A percentile compares a stretch with the other conserved stretches of the same genome.
Evolutionary conservation across 371 early-diverging fungal genomes (phyloP).

Genomic region (Apophysomyces sp.): DNA sequence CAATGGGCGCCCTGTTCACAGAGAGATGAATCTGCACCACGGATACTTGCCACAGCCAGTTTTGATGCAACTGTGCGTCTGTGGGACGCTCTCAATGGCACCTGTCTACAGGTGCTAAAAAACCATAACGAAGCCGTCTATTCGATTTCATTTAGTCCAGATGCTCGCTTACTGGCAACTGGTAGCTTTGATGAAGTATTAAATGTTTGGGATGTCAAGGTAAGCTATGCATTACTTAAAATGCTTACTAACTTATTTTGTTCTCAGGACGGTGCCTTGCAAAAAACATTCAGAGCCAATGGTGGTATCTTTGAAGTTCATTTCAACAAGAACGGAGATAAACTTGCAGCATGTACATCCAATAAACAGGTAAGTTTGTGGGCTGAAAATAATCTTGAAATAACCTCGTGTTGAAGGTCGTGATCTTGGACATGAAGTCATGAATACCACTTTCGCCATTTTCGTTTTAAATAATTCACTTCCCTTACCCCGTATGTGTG

Average conservation of each 20-base stretch:
- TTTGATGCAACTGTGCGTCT: constrained; percentile 89
- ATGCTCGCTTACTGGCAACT: constrained; percentile 79
- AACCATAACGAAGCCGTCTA: constrained; percentile 84
- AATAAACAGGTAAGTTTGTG: constrained; percentile 41
- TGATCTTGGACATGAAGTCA: constrained; percentile 33
- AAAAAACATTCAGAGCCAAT: constrained; percentile 66
- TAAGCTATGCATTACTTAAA: constrained; percentile 10
- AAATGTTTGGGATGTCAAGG: constrained; percentile 81
- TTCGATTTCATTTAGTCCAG: constrained; percentile 84
- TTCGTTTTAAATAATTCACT: constrained; percentile 1
- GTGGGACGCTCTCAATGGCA: constrained; percentile 82
- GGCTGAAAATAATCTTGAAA: background rate
- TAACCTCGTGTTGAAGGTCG: constrained; percentile 16
- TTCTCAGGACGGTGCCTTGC: constrained; percentile 66
- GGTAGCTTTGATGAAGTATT: constrained; percentile 87
- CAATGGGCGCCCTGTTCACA: constrained; percentile 66
- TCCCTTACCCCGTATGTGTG: background rate
- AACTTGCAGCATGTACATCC: constrained; percentile 53
- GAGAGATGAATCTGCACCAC: constrained; percentile 28
- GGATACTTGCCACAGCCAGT: constrained; percentile 77
- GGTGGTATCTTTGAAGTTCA: constrained; percentile 80
- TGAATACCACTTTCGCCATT: constrained; percentile 4
- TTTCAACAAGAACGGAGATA: constrained; percentile 65
- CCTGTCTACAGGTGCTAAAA: constrained; percentile 71
- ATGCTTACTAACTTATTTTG: too few relatives aligned